Base-by-base conservation (phyloP, 2,329 filamentous ascomycete genomes). In the Fonsecaea pugnacius region DNA sequence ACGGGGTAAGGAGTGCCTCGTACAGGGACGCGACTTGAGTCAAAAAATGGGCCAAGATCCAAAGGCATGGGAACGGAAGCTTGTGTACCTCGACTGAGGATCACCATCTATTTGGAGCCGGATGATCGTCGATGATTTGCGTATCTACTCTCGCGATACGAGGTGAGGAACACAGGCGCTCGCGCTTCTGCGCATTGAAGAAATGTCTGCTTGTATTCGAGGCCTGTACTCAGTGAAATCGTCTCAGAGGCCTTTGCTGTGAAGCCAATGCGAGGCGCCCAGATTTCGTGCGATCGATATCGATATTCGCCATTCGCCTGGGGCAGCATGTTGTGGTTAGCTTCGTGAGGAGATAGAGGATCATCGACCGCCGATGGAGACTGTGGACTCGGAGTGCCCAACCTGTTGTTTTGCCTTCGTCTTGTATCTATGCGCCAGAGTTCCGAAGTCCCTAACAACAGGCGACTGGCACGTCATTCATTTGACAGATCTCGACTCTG, bases 401-500 rank as follows among this genome's bases (percentile, higher is more conserved):
- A 8, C n/a, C 24, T 52, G 50, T 9, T 52, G 18, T 27, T 10
- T 9, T 50, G 10, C 10, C 46, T 10, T 7, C 46, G 4, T 50
- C 27, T 30, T 30, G 27, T 30, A 30, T 27, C n/a, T 30, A 8
- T 52, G 30, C 14, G 24, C 50, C 50, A 52, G 24, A 52, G 27
- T 52, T 52, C 50, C 50, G 50, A 33, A n/a, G 10, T 16, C 50
- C 24, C 24, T n/a, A 56, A 30, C 14, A 50, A 36, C 54, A 36
- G 38, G 32, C 30, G 36, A 36, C 35, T 18, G 56, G 56, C 38
- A 32, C 36, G 56, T 50, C 56, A 58, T 58, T 4, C 33, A 38
- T 30, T 12, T 52, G 50, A 52, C 50, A 30, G 50, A 30, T 52
- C 27, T 33, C 16, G 50, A n/a, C 50, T 30, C 50, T 46, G n/a